Evolutionary conservation across 2,329 filamentous ascomycete species (phyloP).

Genomic region (Alternaria rosae): DNA sequence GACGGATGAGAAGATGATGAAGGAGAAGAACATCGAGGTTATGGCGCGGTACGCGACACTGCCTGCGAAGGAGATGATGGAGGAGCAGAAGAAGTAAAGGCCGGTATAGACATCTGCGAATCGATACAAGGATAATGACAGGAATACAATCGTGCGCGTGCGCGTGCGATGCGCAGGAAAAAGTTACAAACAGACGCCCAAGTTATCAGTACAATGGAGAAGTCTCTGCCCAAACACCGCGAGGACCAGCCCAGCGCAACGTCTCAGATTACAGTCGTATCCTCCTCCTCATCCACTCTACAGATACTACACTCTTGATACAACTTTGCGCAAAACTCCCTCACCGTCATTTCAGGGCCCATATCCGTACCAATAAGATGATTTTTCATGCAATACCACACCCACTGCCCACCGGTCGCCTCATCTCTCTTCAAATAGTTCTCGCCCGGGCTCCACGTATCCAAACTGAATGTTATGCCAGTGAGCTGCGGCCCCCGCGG

Average conservation of each 20-base stretch:
- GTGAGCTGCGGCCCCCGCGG: conserved; percentile 31
- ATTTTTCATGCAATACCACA: conserved; percentile 42
- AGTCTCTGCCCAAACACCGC: not conserved
- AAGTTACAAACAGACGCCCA: not conserved
- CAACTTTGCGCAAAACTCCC: conserved; percentile 41
- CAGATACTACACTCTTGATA: conserved; percentile 39
- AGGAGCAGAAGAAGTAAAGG: conserved; percentile 28
- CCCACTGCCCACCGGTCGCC: conserved; percentile 35
- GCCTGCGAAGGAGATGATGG: conserved; percentile 52
- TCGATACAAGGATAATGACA: not conserved
- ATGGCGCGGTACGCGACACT: conserved; percentile 61
- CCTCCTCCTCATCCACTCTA: conserved; percentile 23
- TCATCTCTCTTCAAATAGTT: conserved; percentile 40
- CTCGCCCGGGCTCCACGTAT: conserved; percentile 47
- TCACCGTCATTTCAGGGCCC: conserved; percentile 29
- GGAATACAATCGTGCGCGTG: not conserved
- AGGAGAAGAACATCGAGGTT: conserved; percentile 58
- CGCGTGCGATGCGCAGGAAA: not conserved
- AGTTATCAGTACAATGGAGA: not conserved
- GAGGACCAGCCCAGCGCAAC: not conserved
- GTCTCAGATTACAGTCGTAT: not conserved
- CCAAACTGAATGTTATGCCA: conserved; percentile 44
- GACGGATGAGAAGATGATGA: conserved; percentile 56
- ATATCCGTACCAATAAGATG: conserved; percentile 37
- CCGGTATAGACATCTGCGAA: fast-evolving